Percentiles rank a stretch among this genome's conserved stretches.
phyloP scores from a whole-genome alignment of 169 alveolate species.

The Neospora caninum region DNA sequence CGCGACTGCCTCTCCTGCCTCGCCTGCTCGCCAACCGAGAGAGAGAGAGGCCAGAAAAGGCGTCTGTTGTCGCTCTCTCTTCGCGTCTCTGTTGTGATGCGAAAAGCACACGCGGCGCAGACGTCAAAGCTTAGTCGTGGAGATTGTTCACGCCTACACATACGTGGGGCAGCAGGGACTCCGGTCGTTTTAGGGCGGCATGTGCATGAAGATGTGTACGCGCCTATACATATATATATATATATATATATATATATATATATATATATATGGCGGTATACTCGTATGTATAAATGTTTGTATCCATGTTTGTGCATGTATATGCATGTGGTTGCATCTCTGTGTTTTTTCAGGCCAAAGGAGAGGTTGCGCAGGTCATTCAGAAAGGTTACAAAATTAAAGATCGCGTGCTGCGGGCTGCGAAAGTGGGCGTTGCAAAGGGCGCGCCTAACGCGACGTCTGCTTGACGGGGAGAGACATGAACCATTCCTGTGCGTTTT shows the following conservation, averaged over 20 bases:
- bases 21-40: too few relatives aligned
- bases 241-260: background rate
- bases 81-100: too few relatives aligned
- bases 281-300: background rate
- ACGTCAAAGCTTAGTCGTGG: too few relatives aligned
- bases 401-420: constrained; percentile 85
- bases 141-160: too few relatives aligned
- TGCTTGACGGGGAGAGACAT: background rate
- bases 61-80: too few relatives aligned
- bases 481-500: too few relatives aligned
- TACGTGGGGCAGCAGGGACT: too few relatives aligned
- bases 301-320: background rate
- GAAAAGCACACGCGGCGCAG: too few relatives aligned
- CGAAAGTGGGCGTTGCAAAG: constrained; percentile 61
- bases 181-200: background rate
- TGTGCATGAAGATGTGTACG: background rate
- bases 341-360: constrained; percentile 65
- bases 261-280: background rate
- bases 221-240: background rate
- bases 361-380: constrained; percentile 87
- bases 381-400: constrained; percentile 91
- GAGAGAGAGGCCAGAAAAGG: too few relatives aligned
- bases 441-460: constrained; percentile 21
- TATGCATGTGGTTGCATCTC: background rate
- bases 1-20: too few relatives aligned